Conservation (phyloP, 371 early-diverging fungal species). For the Mortierella sp. region DNA sequence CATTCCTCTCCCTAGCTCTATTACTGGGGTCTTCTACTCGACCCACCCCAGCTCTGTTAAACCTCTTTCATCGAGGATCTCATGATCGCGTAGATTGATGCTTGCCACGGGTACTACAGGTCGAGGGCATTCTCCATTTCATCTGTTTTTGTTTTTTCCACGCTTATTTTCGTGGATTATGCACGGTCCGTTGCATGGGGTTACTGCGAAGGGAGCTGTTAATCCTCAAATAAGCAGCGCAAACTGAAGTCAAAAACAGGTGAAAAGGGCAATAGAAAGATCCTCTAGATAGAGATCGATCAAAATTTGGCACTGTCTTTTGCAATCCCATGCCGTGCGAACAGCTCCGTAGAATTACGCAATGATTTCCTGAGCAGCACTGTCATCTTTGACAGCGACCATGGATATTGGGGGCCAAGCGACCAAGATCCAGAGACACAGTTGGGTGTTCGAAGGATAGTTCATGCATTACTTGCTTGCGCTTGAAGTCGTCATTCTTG, state of each 20-base stretch:
- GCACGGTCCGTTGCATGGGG: no score
- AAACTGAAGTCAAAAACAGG: no score
- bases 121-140: conserved; percentile 6
- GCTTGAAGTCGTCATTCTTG: conserved; percentile 12
- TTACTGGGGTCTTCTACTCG: no score
- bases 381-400: not conserved
- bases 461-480: conserved; percentile 11
- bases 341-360: conserved; percentile 13
- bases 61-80: no score
- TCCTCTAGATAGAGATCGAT: conserved; percentile 13
- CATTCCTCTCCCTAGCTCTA: no score
- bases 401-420: conserved; percentile 1
- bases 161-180: no score
- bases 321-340: conserved; percentile 7
- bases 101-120: not conserved
- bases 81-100: not conserved
- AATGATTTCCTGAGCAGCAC: not conserved
- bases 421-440: conserved; percentile 9
- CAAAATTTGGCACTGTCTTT: conserved; percentile 10
- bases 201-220: no score
- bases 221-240: no score
- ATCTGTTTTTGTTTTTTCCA: no score
- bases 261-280: conserved; percentile 21
- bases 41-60: no score
- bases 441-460: conserved; percentile 15